Percentiles rank a stretch among this genome's conserved stretches.
These are phyloP conservation scores for Aspergillus carbonarius DNA, from an alignment of 2,329 filamentous ascomycete genomes.

Conservation along the genomic window DNA sequence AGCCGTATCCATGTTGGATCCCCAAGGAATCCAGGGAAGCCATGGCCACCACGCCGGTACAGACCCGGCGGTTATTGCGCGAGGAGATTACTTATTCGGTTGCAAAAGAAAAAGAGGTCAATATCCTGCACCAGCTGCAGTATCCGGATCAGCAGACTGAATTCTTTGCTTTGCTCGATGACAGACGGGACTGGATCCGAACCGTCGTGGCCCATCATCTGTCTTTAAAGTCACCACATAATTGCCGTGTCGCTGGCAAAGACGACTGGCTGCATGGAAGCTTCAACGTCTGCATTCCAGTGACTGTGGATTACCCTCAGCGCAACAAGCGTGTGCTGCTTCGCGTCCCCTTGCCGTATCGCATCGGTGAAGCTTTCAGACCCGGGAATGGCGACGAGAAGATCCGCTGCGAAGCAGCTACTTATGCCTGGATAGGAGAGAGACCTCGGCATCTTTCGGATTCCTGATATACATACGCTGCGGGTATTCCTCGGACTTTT, in stretches of 20 bases:
- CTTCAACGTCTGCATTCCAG: conserved; percentile 29
- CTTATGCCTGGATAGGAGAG: conserved; percentile 28
- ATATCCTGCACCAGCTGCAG: conserved; percentile 23
- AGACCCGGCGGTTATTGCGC: too few relatives aligned
- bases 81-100: conserved; percentile 22
- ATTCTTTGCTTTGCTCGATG: conserved; percentile 22
- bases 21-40: too few relatives aligned
- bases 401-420: conserved; percentile 27
- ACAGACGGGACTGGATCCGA: conserved; percentile 23
- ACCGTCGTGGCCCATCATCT: conserved; percentile 30
- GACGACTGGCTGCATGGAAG: conserved; percentile 23
- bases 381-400: conserved; percentile 32
- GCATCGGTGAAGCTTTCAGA: conserved; percentile 23
- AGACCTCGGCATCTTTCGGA: background rate
- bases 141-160: conserved; percentile 19
- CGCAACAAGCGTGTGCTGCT: conserved; percentile 15
- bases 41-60: too few relatives aligned
- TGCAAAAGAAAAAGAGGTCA: conserved; percentile 19
- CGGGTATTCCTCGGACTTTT: too few relatives aligned
- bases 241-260: conserved; percentile 8
- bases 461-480: too few relatives aligned
- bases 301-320: conserved; percentile 8
- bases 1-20: too few relatives aligned
- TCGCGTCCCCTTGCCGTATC: conserved; percentile 26
- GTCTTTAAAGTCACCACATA: conserved; percentile 10